These are phyloP conservation scores for Neonectria ditissima DNA, from an alignment of 2,329 filamentous ascomycete genomes.

Conservation along the genomic window DNA sequence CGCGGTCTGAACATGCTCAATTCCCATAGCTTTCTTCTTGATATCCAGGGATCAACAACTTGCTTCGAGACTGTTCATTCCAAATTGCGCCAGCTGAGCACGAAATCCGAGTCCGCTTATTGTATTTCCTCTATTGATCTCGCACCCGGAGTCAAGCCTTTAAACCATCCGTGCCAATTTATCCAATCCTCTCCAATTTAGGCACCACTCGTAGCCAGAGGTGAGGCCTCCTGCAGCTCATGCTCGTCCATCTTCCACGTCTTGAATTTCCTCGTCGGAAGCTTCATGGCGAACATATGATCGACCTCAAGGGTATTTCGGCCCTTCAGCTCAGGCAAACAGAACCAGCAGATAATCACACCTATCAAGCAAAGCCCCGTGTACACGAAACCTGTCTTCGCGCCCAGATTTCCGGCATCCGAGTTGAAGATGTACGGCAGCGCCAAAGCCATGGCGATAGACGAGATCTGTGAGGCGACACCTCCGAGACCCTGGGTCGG, in stretches of 20 bases:
- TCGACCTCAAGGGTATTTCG: slow-evolving; percentile 65
- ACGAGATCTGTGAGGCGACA: slow-evolving; percentile 51
- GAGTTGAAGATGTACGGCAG: slow-evolving; percentile 42
- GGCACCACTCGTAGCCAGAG: not conserved
- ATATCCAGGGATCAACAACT: no score
- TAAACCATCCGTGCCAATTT: no score
- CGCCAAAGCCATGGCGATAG: slow-evolving; percentile 41
- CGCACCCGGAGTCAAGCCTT: no score
- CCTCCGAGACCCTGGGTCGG: slow-evolving; percentile 53
- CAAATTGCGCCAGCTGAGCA: no score
- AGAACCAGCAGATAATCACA: slow-evolving; percentile 47
- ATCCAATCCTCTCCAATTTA: not conserved
- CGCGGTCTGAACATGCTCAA: no score
- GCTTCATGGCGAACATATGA: slow-evolving; percentile 57
- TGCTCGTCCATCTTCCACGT: not conserved
- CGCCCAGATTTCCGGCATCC: slow-evolving; percentile 48
- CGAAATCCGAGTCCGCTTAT: no score
- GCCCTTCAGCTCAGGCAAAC: slow-evolving; percentile 61
- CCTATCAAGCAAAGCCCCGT: slow-evolving; percentile 43
- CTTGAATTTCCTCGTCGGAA: slow-evolving; percentile 53
- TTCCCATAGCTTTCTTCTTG: no score
- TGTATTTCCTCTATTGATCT: no score
- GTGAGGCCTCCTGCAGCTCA: not conserved
- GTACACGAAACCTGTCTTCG: slow-evolving; percentile 55
- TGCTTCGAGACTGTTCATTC: no score